Conservation (phyloP, 495 filamentous ascomycete genomes). For the Corynascus novoguineensis region DNA sequence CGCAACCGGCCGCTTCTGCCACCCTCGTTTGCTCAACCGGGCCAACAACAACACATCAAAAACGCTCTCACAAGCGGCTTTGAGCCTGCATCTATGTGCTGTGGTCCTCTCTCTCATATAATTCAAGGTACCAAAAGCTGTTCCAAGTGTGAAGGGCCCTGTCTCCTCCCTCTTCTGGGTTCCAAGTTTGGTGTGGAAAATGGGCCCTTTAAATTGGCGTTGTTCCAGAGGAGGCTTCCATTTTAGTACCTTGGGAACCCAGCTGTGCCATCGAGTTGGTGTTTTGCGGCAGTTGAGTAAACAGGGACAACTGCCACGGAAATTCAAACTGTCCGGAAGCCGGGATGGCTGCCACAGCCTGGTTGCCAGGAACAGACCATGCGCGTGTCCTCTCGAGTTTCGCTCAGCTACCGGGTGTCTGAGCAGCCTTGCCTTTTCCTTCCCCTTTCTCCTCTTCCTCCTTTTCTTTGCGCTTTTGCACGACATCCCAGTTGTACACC, state of each 20-base stretch:
- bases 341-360: too few relatives aligned
- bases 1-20: too few relatives aligned
- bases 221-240: background rate
- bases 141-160: background rate
- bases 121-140: background rate
- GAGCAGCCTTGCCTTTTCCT: constrained; percentile 33
- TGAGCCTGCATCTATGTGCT: too few relatives aligned
- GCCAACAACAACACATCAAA: background rate
- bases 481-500: constrained; percentile 99
- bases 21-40: too few relatives aligned
- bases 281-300: too few relatives aligned
- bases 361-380: too few relatives aligned
- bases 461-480: constrained; percentile 87
- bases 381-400: background rate
- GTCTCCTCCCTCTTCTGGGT: background rate
- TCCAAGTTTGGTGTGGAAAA: background rate
- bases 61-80: too few relatives aligned
- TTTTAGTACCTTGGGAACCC: background rate
- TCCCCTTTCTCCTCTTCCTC: constrained; percentile 52
- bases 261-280: background rate
- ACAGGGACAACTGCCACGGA: too few relatives aligned
- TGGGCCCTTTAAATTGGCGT: background rate
- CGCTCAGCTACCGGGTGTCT: constrained; percentile 21
- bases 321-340: too few relatives aligned
- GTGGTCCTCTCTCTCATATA: too few relatives aligned